Evolutionary conservation across 2,329 filamentous ascomycete genomes (phyloP).

Genomic region (Tolypocladium capitatum): DNA sequence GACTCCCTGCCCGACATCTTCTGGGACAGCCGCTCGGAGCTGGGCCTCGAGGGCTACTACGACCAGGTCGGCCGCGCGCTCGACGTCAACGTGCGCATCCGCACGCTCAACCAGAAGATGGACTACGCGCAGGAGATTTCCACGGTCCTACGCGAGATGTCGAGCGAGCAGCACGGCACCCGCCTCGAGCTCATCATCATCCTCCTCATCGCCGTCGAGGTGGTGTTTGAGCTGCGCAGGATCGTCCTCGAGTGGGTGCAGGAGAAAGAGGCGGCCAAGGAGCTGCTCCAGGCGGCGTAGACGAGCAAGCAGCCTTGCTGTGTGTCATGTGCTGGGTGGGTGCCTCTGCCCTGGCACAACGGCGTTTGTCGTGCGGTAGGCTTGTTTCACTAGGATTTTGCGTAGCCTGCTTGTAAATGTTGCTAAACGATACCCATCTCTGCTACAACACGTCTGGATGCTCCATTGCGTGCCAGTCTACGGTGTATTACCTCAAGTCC

Average conservation of each 20-base stretch:
- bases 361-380: background rate
- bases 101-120: slow-evolving; percentile 89
- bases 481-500: too few relatives aligned
- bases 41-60: slow-evolving; percentile 88
- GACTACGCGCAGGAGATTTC: slow-evolving; percentile 96
- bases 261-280: background rate
- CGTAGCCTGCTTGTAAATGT: background rate
- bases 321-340: background rate
- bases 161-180: slow-evolving; percentile 81
- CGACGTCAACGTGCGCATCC: slow-evolving; percentile 84
- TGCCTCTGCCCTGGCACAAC: background rate
- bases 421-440: background rate
- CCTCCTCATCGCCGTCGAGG: slow-evolving; percentile 80
- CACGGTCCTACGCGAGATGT: slow-evolving; percentile 70
- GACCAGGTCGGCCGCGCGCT: slow-evolving; percentile 82
- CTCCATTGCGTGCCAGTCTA: background rate
- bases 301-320: background rate
- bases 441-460: background rate
- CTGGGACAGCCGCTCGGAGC: slow-evolving; percentile 83
- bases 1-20: slow-evolving; percentile 92
- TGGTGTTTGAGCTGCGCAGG: slow-evolving; percentile 70
- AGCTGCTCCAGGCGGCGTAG: background rate
- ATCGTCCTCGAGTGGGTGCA: slow-evolving; percentile 50
- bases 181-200: slow-evolving; percentile 95
- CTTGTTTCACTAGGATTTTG: background rate